Evolutionary conservation across 2,329 filamentous ascomycete species (phyloP), one percentile per base, ranked within the genome.

Genomic region (Penicillium paneum): DNA sequence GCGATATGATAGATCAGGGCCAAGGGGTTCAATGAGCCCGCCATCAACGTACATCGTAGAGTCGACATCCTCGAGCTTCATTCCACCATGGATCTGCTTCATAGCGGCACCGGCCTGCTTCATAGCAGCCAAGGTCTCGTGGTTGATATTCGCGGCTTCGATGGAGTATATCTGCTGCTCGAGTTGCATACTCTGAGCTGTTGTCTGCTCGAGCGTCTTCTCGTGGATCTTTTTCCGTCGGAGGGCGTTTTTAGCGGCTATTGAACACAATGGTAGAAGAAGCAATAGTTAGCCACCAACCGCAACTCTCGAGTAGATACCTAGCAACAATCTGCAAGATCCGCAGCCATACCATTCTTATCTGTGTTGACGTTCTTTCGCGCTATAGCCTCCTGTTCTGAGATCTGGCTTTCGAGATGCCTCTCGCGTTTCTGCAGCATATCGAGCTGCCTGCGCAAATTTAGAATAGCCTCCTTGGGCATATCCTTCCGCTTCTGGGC

Each of bases 81-180:
- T 84, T 61, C 89, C 89, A 66, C 86, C 88, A 72, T 97, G 91
- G 66, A 99, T 99, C 61, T 87, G 80, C 79, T 92, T 88, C 92
- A 99, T 97, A 34, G 93, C 94, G 57, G 86, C 79, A 62, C 90
- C 86, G 11, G 94, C 93, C 71, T 87, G 87, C 83, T 96, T 88
- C 91, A 99, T 97, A 8, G 92, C 93, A 64, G 88, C 84, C 61
- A 97, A 81, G 12, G 94, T 99, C 80, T 97, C 92, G 77, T 93
- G 87, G 81, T 99, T 99, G 80, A 99, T 97, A 74, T 97, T 99
- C 58, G 94, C 94, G 44, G 92, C 91, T 76, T 99, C 94, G 79
- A 99, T 97, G 56, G 90, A 88, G 74, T 94, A 94, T 70, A 97
- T 95, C 74, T 99, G 91, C 70, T 92, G 89, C 74, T 99, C 94